Evolutionary conservation across 805 yeast species (phyloP), one percentile per base, ranked within the genome.

Genomic region (Candida awuae): DNA sequence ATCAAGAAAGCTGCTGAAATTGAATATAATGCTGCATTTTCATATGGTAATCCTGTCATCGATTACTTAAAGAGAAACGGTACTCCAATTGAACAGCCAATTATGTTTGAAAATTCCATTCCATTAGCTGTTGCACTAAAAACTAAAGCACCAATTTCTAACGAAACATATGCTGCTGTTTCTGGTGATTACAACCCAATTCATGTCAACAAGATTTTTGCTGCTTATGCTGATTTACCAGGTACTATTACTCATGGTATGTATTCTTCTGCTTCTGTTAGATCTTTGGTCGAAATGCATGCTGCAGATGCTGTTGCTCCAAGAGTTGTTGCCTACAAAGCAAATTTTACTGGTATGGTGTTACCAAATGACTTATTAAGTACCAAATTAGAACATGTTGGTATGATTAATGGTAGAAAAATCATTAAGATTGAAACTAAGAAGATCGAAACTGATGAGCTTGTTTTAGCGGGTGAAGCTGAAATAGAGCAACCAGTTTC

Each of bases 341-440:
- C 95, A 58, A 73, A 72, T 54, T 92, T 92, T 60, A 86, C 83
- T 37, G 96, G 95, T 52, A 92, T 92, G 99, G 97, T 92, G 35
- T 73, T 92, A 55, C 99, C 99, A 53, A 90, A 90, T 63, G 94
- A 90, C 59, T 79, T 75, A 47, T 75, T 92, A 56, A 78, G 80
- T 48, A 87, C 97, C 29, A 77, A 80, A 47, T 74, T 92, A 53
- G 95, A 88, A 66, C 98, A 94, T 58, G 76, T 85, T 63, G 98
- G 97, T 68, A 92, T 92, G 99, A 86, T 92, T 59, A 92, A 90
- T 56, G 99, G 99, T 62, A 85, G 99, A 68, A 94, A 92, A 79
- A 82, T 92, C 58, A 77, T 92, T 59, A 85, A 84, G 71, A 86
- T 92, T 51, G 92, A 83, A 66, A 82, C 96, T 46, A 74, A 73